Conservation (phyloP, 768 basidiomycete species). For the Suillus alpinus region DNA sequence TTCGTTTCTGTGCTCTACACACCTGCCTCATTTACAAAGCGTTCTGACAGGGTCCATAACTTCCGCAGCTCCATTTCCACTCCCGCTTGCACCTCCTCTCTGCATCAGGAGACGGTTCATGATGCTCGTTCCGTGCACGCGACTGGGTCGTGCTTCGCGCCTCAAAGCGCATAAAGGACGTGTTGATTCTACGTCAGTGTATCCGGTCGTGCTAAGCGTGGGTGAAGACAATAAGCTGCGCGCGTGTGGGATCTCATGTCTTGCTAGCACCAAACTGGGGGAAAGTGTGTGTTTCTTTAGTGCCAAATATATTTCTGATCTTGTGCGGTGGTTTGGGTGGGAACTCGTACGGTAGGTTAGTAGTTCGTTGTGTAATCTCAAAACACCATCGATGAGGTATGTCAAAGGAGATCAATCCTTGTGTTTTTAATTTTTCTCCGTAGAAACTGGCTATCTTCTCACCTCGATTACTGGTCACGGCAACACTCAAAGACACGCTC, state of each 20-base stretch:
- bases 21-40: neutral
- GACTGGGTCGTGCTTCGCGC: conserved; percentile 90
- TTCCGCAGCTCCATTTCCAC: conserved; percentile 72
- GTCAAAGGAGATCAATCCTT: too few species aligned
- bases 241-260: too few species aligned
- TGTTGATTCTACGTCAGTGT: conserved; percentile 86
- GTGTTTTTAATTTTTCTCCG: too few species aligned
- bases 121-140: conserved; percentile 86
- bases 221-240: conserved; percentile 61
- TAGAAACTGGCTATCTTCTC: too few species aligned
- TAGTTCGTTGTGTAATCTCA: conserved; percentile 79
- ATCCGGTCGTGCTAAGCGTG: conserved; percentile 43
- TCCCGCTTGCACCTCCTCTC: conserved; percentile 87
- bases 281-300: conserved; percentile 54
- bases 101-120: conserved; percentile 87
- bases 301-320: neutral
- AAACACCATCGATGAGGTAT: conserved; percentile 48
- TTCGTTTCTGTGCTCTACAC: conserved; percentile 30
- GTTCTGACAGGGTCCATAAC: conserved; percentile 75
- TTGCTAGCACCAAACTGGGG: conserved; percentile 87
- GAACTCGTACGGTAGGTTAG: conserved; percentile 83
- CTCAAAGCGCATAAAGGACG: conserved; percentile 92
- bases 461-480: too few species aligned
- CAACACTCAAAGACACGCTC: too few species aligned
- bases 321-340: conserved; percentile 52